These are phyloP conservation scores for Aspergillus cristatus DNA, from an alignment of 495 filamentous ascomycete species.

Conservation along the genomic window DNA sequence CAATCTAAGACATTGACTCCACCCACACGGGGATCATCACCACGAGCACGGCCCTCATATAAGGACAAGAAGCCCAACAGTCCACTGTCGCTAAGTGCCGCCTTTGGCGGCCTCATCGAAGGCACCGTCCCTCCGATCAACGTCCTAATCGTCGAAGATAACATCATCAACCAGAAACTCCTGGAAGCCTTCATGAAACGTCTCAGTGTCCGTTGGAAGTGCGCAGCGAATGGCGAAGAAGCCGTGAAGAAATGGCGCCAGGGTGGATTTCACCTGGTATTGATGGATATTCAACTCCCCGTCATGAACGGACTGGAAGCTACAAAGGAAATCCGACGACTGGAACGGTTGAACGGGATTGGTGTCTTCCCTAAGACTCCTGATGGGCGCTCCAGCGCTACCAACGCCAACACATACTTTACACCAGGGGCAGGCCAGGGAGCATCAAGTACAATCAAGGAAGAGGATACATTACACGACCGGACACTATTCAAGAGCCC, in stretches of 20 bases:
- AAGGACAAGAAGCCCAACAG: constrained; percentile 39
- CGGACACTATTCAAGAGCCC: constrained; percentile 82
- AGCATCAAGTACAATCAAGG: too few species aligned
- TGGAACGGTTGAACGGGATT: constrained; percentile 84
- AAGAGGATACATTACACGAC: constrained; percentile 55
- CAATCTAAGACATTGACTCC: constrained; percentile 28
- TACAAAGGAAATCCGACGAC: constrained; percentile 87
- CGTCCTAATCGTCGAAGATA: constrained; percentile 96
- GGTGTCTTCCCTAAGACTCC: constrained; percentile 65
- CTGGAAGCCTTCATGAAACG: constrained; percentile 95
- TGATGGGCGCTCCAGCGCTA: constrained; percentile 29
- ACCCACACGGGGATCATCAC: constrained; percentile 28
- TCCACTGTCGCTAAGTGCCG: constrained; percentile 15
- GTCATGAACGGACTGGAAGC: constrained; percentile 96
- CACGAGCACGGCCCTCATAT: constrained; percentile 22
- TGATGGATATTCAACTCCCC: constrained; percentile 98
- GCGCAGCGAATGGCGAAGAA: constrained; percentile 86
- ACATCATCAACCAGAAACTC: constrained; percentile 89
- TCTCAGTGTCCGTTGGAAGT: constrained; percentile 95
- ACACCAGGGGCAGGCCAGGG: constrained; percentile 15
- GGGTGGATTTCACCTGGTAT: constrained; percentile 92
- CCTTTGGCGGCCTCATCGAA: constrained; percentile 60
- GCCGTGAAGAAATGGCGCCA: constrained; percentile 88
- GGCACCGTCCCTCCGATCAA: constrained; percentile 92
- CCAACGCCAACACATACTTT: constrained; percentile 22